These are phyloP conservation scores for Erodium maritimum DNA, from an alignment of 345 rosid species.

Conservation along the genomic window DNA sequence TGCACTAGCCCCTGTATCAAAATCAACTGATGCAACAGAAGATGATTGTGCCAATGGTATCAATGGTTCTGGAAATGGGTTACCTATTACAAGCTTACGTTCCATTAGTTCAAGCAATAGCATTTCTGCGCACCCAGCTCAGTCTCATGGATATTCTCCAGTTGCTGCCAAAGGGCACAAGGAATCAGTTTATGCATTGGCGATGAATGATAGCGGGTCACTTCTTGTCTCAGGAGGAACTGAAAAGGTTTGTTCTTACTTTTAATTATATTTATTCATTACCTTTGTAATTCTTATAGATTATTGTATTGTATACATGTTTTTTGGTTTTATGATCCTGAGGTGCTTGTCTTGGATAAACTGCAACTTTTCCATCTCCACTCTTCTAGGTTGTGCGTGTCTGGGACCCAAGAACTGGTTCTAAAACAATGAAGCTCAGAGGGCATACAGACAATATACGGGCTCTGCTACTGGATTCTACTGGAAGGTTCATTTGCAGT, in stretches of 20 bases:
- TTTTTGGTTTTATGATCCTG: neutral
- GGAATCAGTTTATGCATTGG: constrained; percentile 98
- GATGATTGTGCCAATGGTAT: constrained; percentile 66
- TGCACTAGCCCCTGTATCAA: constrained; percentile 62
- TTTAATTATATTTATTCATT: no score
- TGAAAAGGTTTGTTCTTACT: constrained; percentile 55
- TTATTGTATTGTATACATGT: neutral
- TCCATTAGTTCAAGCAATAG: constrained; percentile 74
- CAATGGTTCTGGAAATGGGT: constrained; percentile 43
- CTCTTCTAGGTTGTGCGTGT: constrained; percentile 74
- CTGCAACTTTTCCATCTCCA: neutral
- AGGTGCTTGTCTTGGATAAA: neutral
- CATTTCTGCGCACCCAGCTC: constrained; percentile 57
- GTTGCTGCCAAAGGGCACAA: constrained; percentile 91
- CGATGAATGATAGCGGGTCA: constrained; percentile 82
- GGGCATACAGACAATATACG: constrained; percentile 96
- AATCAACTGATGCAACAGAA: constrained; percentile 58
- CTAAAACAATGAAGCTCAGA: constrained; percentile 89
- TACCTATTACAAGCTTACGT: constrained; percentile 62
- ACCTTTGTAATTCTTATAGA: neutral
- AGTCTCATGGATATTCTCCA: constrained; percentile 69
- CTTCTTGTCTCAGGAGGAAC: constrained; percentile 99
- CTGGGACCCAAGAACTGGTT: constrained; percentile 98
- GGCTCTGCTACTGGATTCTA: constrained; percentile 79
- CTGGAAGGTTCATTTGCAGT: constrained; percentile 61